Conservation (phyloP, 345 rosid genomes). For the Pugionium dolabratum region DNA sequence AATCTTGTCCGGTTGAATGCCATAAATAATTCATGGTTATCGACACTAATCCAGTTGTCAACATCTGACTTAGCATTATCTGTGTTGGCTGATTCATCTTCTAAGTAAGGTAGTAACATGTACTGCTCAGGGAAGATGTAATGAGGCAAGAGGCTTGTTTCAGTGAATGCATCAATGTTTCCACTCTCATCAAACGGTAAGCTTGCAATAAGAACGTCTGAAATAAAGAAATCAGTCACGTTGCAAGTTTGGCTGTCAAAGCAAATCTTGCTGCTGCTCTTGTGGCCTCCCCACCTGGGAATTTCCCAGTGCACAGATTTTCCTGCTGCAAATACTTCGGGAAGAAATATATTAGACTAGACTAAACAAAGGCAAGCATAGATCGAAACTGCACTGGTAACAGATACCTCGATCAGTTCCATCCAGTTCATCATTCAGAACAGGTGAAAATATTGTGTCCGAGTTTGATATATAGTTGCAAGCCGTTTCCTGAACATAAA, state of each 20-base stretch:
- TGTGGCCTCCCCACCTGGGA: conserved; percentile 41
- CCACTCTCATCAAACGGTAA: background rate
- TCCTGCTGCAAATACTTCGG: conserved; percentile 26
- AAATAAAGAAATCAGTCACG: conserved; percentile 36
- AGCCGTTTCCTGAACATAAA: conserved; percentile 34
- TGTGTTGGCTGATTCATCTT: conserved; percentile 2
- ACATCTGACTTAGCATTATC: conserved; percentile 50
- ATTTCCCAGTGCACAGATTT: conserved; percentile 34
- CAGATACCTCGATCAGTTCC: no score
- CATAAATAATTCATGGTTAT: conserved; percentile 53
- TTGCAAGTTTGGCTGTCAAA: conserved; percentile 40
- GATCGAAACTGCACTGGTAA: conserved; percentile 33
- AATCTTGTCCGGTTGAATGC: conserved; percentile 65
- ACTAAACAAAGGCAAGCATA: conserved; percentile 30
- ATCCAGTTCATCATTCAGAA: no score
- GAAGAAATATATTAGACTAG: conserved; percentile 13
- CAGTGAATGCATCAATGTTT: conserved; percentile 31
- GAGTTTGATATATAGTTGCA: conserved; percentile 17
- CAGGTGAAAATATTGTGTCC: no score
- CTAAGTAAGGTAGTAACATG: conserved; percentile 70
- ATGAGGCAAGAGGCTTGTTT: conserved; percentile 20
- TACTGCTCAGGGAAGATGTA: conserved; percentile 54
- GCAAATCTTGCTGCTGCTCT: conserved; percentile 32
- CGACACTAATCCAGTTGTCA: conserved; percentile 44
- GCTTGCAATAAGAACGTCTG: conserved; percentile 10